A percentile compares a stretch with the other conserved stretches of the same genome.
Conservation (phyloP, 306 rosid genomes). For the Vachellia collinsii region DNA sequence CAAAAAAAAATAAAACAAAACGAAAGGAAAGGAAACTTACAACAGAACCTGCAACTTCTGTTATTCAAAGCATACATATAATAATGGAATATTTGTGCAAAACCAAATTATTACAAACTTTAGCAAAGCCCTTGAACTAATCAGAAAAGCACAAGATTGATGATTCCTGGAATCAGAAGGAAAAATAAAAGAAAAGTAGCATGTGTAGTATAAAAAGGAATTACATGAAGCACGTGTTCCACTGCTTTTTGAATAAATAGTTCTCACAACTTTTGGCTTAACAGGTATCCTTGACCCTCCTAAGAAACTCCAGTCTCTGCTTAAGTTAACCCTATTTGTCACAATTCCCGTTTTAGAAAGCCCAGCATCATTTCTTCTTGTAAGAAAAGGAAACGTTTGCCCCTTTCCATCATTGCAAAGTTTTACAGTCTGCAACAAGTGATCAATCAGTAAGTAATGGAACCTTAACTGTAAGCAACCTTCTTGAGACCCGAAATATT, state of each 20-base stretch:
- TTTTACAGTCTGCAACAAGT: conserved; percentile 46
- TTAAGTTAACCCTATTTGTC: conserved; percentile 35
- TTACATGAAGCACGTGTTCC: conserved; percentile 75
- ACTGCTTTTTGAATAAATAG: conserved; percentile 44
- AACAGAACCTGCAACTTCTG: no score
- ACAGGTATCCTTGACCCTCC: conserved; percentile 67
- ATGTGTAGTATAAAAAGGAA: conserved; percentile 35
- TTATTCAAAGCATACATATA: no score
- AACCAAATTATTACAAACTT: no score
- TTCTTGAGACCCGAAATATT: conserved; percentile 28
- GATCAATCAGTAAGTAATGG: conserved; percentile 48
- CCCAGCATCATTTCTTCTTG: conserved; percentile 49
- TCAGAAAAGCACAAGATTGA: no score
- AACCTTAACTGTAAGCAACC: conserved; percentile 27
- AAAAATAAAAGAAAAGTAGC: no score
- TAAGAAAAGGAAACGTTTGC: conserved; percentile 42
- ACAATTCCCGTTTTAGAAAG: conserved; percentile 41
- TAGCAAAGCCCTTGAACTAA: no score
- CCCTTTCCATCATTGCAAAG: conserved; percentile 27
- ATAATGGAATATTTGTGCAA: no score
- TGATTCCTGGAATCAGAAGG: no score
- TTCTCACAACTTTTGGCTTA: conserved; percentile 57
- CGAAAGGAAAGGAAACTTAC: no score
- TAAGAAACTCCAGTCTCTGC: conserved; percentile 72
- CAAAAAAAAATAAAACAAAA: no score